Percentiles rank a stretch among this genome's conserved stretches.
phyloP scores from a whole-genome alignment of 805 yeast species.

The Wickerhamomyces bovis region DNA sequence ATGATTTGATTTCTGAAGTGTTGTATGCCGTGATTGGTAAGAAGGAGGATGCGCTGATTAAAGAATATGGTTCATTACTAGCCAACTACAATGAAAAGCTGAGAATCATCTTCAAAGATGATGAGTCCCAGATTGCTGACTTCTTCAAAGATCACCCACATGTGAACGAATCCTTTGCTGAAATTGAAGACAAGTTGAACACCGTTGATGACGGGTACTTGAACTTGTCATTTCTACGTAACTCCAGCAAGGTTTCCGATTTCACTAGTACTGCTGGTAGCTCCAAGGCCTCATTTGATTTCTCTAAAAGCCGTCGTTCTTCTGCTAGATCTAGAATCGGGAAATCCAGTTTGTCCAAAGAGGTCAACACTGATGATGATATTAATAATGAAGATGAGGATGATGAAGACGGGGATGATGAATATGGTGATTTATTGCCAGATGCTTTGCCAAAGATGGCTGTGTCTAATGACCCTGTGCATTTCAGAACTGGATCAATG shows the following conservation, averaged over 20 bases:
- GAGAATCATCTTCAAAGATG: slow-evolving; percentile 17
- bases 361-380: slow-evolving; percentile 8
- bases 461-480: slow-evolving; percentile 5
- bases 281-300: slow-evolving; percentile 8
- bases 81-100: slow-evolving; percentile 22
- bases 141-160: slow-evolving; percentile 24
- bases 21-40: slow-evolving; percentile 64
- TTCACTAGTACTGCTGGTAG: slow-evolving; percentile 1
- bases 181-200: slow-evolving; percentile 48
- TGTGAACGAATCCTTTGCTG: slow-evolving; percentile 32
- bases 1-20: slow-evolving; percentile 63
- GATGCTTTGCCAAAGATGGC: slow-evolving; percentile 8
- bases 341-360: slow-evolving; percentile 21
- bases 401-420: slow-evolving; percentile 18
- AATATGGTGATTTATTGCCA: slow-evolving; percentile 8
- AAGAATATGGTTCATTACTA: slow-evolving; percentile 23
- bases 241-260: slow-evolving; percentile 31
- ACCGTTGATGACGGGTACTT: slow-evolving; percentile 62
- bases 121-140: slow-evolving; percentile 17
- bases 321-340: slow-evolving; percentile 12
- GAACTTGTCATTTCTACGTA: slow-evolving; percentile 48
- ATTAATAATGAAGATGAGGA: slow-evolving; percentile 20
- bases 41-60: slow-evolving; percentile 46
- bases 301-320: slow-evolving; percentile 6
- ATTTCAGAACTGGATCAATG: slow-evolving; percentile 18